Evolutionary conservation across 2,329 filamentous ascomycete species (phyloP), one percentile per base, ranked within the genome.

Genomic region (Cordyceps javanica): DNA sequence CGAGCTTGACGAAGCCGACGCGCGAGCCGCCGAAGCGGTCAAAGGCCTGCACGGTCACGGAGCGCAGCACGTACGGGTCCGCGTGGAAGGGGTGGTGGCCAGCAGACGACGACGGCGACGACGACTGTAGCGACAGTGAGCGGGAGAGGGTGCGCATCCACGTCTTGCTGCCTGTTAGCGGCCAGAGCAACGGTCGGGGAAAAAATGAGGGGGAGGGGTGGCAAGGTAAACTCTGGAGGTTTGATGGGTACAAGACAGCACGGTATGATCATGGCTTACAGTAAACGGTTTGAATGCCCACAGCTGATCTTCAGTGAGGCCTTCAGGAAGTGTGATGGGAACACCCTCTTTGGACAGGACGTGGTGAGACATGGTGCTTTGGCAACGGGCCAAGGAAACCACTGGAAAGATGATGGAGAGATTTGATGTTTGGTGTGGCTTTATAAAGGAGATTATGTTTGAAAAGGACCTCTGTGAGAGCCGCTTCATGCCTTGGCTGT

Each of bases 1-100:
- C 70, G 38, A 85, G 67, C 61, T 85, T 86, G 23, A 86, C 64
- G 66, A 86, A 86, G 45, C 82, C 82, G 14, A 86, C 66, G 2
- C 75, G 72, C 10, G 61, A 52, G 23, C 61, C 60, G 30, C 77
- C 75, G 61, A 82, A 85, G 30, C 75, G 68, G 65, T 84, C 82
- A 61, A 76, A 77, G 19, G 80, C 73, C 65, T 85, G 81, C 57
- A 85, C 64, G 0, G 71, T 76, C 60, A 85, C 70, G 59, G 72
- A 72, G 53, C 72, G 75, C 0, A 86, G 76, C 7, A 65, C 58
- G 67, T 85, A 86, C 1, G 82, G 81, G 58, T 78, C 74, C 0
- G 62, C 13, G 68, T 82, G 74, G 72, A 85, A 85, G 7, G 80
- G 77, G 63, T 83, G 77, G 63, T 83, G 80, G 19, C 68, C 61